Evolutionary conservation across 2,329 filamentous ascomycete genomes (phyloP), one percentile per base, ranked within the genome.

Genomic region (Pestalotiopsis sp.): DNA sequence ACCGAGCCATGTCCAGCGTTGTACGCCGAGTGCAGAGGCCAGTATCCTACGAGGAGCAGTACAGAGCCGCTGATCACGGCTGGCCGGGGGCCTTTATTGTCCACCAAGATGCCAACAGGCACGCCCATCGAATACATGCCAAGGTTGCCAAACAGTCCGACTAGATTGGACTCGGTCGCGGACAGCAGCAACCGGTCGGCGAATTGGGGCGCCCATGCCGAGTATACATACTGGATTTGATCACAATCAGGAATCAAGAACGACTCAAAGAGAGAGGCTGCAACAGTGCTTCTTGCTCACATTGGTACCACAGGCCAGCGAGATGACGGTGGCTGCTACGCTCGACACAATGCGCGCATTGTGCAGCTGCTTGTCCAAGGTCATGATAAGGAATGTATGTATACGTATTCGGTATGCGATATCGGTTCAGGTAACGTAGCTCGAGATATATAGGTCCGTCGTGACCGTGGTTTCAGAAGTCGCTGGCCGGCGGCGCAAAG

Each of bases 161-260:
- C 95, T 72, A 98, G 81, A 81, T 99, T 98, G 81, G 90, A 94
- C 80, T 98, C 87, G 2, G 95, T 98, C n/a, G 96, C 92, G 14
- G 94, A 94, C 70, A 98, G 88, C 78, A 92, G 90, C 74, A 99
- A 86, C 74, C 89, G 91, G 76, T 97, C 91, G 64, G 95, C 94
- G 78, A 98, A 98, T 81, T 98, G 95, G 23, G 96, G 96, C 14
- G 93, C 94, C 95, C 96, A 99, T 81, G 95, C 95, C 67, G 94
- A 98, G 82, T 98, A 99, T 77, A 95, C 95, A 88, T 99, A 98
- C 94, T 98, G 77, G n/a, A 36, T 9, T 27, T 27, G 23, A 65
- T 20, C 64, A 9, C 17, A 52, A n/a, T 52, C 39, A 61, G 65
- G 74, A 71, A 69, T 67, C 59, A 41, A 39, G 36, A 27, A 12